These are phyloP conservation scores for Fusarium proliferatum DNA, from an alignment of 2,329 filamentous ascomycete species.

Conservation along the genomic window DNA sequence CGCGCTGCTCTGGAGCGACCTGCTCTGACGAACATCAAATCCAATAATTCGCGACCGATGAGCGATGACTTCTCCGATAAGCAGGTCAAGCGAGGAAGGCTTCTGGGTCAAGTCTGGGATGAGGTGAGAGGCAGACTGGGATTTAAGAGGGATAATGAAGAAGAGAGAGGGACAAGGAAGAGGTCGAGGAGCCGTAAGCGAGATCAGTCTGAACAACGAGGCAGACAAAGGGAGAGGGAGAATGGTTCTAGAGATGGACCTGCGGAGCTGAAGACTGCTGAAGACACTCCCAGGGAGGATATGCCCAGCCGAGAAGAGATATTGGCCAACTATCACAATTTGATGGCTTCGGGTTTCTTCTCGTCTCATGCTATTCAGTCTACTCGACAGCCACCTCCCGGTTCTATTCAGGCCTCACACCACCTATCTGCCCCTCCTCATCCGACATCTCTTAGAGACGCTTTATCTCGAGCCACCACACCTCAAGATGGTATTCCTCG, in stretches of 20 bases:
- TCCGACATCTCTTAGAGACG: conserved; percentile 12
- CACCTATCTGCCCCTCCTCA: conserved; percentile 16
- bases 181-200: conserved; percentile 40
- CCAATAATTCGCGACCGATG: conserved; percentile 32
- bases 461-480: conserved; percentile 29
- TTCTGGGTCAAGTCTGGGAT: conserved; percentile 54
- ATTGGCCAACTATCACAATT: conserved; percentile 65
- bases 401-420: conserved; percentile 15
- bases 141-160: conserved; percentile 43
- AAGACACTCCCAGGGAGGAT: conserved; percentile 33
- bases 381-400: conserved; percentile 57
- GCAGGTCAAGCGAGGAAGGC: conserved; percentile 46
- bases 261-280: conserved; percentile 12
- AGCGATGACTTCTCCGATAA: conserved; percentile 50
- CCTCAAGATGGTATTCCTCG: conserved; percentile 21
- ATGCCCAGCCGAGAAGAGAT: conserved; percentile 61
- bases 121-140: conserved; percentile 51
- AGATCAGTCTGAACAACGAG: conserved; percentile 27
- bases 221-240: conserved; percentile 32
- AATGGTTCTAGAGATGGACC: conserved; percentile 23
- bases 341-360: conserved; percentile 69
- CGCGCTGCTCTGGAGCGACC: conserved; percentile 47
- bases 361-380: conserved; percentile 67
- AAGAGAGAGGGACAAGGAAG: conserved; percentile 40
- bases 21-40: conserved; percentile 11